Evolutionary conservation across 371 early-diverging fungal species (phyloP).

Genomic region (Mortierella sp.): DNA sequence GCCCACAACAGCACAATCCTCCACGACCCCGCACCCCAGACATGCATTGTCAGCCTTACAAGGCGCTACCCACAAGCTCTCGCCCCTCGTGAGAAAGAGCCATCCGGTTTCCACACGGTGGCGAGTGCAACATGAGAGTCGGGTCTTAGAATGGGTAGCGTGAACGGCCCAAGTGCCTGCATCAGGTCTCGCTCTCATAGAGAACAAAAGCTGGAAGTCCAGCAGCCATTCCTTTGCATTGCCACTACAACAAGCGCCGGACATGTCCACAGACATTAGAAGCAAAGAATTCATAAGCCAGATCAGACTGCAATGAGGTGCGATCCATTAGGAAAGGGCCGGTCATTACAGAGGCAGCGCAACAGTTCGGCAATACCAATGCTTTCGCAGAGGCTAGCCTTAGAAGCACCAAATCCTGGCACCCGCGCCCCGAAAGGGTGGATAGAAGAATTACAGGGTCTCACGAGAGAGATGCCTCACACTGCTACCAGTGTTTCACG

Average conservation of each 20-base stretch:
- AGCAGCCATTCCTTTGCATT: conserved; percentile 11
- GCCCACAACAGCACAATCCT: conserved; percentile 14
- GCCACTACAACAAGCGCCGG: conserved; percentile 20
- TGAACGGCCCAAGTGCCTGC: conserved; percentile 11
- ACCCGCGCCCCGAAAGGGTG: conserved; percentile 18
- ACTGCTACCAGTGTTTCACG: conserved; percentile 8
- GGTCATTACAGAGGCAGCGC: conserved; percentile 7
- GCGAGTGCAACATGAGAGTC: conserved; percentile 17
- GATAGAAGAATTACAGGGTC: conserved; percentile 11
- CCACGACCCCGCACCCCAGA: conserved; percentile 23
- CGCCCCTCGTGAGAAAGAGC: conserved; percentile 20
- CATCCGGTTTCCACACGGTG: conserved; percentile 13
- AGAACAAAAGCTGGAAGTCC: conserved; percentile 17
- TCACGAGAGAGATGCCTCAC: conserved; percentile 15
- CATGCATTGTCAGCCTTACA: conserved; percentile 16
- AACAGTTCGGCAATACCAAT: conserved; percentile 8
- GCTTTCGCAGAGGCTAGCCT: conserved; percentile 15
- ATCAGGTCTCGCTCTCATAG: conserved; percentile 12
- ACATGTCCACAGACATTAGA: conserved; percentile 18
- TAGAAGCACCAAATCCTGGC: conserved; percentile 11
- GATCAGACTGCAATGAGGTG: too few relatives aligned
- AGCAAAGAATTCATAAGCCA: conserved; percentile 13
- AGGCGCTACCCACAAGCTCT: conserved; percentile 13
- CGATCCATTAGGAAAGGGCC: too few relatives aligned
- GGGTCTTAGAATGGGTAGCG: conserved; percentile 9